A percentile compares a stretch with the other conserved stretches of the same genome.
These are phyloP conservation scores for Coccomyxa sp. DNA, from an alignment of 139 green algal species.

Conservation along the genomic window DNA sequence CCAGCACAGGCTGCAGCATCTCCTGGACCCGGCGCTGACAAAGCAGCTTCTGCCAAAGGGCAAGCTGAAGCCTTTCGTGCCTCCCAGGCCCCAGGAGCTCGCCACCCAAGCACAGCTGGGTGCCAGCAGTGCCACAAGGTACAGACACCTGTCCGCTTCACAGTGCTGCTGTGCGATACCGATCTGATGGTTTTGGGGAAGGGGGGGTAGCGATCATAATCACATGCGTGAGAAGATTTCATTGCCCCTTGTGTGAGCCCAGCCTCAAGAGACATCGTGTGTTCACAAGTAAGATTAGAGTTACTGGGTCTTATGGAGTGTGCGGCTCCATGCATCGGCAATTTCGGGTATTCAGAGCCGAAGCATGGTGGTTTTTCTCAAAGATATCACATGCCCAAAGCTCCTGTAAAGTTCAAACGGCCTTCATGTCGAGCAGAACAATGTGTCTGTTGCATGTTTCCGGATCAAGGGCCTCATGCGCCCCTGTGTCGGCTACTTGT, in stretches of 20 bases:
- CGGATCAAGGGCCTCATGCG: too few relatives aligned
- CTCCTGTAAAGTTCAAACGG: too few relatives aligned
- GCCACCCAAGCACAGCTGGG: background rate
- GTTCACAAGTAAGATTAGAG: too few relatives aligned
- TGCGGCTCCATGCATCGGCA: too few relatives aligned
- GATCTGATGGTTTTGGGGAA: background rate
- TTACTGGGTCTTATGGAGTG: too few relatives aligned
- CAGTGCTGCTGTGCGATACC: background rate
- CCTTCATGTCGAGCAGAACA: too few relatives aligned
- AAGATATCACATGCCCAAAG: too few relatives aligned
- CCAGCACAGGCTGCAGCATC: conserved; percentile 85
- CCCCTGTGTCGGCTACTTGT: too few relatives aligned
- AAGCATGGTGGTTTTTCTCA: too few relatives aligned
- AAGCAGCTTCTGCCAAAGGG: conserved; percentile 67
- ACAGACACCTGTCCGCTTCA: background rate
- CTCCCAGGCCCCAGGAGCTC: conserved; percentile 21
- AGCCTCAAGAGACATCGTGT: background rate
- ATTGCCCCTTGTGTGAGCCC: background rate
- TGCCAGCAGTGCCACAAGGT: background rate
- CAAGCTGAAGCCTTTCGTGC: conserved; percentile 47
- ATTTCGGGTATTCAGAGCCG: too few relatives aligned
- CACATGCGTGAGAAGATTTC: background rate
- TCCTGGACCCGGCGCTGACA: conserved; percentile 75
- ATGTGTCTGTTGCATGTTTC: too few relatives aligned
- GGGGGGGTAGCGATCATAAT: background rate